Evolutionary conservation across 257 asterid genomes (phyloP).

Genomic region (Solanum peruvianum): DNA sequence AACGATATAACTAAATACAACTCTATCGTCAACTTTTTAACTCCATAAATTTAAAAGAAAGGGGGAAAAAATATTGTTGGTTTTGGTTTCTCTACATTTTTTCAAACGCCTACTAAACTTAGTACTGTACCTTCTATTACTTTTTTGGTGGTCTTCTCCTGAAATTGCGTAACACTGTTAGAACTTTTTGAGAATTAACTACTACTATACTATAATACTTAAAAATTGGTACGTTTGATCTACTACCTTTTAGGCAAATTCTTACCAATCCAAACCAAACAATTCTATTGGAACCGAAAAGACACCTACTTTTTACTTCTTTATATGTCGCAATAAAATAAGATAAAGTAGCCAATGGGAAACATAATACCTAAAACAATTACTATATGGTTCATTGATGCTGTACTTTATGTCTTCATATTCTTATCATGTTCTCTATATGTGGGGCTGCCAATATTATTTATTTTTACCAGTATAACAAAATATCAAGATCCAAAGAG

Average conservation of each 20-base stretch:
- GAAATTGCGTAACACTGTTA: slow-evolving; percentile 45
- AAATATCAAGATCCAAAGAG: neutral
- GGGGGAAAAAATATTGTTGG: neutral
- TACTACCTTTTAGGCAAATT: neutral
- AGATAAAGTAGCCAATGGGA: neutral
- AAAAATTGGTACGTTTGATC: neutral
- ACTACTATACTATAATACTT: neutral
- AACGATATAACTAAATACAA: neutral
- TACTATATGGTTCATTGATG: neutral
- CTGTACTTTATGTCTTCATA: neutral
- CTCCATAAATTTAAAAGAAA: neutral
- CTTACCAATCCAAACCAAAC: slow-evolving; percentile 1
- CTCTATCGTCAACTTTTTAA: neutral
- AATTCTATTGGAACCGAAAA: neutral
- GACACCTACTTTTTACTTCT: neutral
- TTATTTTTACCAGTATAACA: neutral
- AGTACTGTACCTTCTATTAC: neutral
- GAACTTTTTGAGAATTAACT: slow-evolving; percentile 16
- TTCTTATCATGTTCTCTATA: neutral
- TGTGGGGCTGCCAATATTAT: neutral
- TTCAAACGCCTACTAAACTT: neutral
- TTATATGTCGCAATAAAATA: neutral
- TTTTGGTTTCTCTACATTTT: neutral
- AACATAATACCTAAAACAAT: neutral
- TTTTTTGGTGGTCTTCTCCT: slow-evolving; percentile 16